Conservation (phyloP, 805 yeast genomes). For the Ogataea wickerhamii region DNA sequence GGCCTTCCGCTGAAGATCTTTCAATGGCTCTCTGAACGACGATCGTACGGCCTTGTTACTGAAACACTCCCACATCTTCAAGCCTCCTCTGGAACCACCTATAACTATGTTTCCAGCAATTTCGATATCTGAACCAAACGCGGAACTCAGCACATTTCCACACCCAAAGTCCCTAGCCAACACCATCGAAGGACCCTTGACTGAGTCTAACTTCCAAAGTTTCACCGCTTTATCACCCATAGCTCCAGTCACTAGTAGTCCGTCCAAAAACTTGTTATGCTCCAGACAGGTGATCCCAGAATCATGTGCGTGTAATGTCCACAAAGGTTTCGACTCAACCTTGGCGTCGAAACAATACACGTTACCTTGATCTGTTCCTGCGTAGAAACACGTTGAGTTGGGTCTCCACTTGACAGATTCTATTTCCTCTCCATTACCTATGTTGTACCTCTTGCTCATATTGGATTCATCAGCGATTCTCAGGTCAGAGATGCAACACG, state of each 20-base stretch:
- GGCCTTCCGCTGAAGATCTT: conserved; percentile 51
- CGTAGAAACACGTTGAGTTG: conserved; percentile 53
- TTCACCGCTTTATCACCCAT: conserved; percentile 86
- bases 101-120: conserved; percentile 73
- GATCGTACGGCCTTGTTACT: conserved; percentile 75
- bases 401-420: conserved; percentile 77
- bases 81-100: conserved; percentile 82
- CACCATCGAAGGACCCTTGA: conserved; percentile 70
- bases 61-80: conserved; percentile 92
- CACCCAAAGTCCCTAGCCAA: conserved; percentile 88
- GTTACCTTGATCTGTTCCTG: conserved; percentile 90
- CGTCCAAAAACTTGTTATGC: conserved; percentile 62
- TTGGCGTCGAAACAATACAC: conserved; percentile 87
- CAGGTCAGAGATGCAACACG: conserved; percentile 78
- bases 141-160: conserved; percentile 81
- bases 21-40: conserved; percentile 59
- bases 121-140: conserved; percentile 85
- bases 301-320: conserved; percentile 98
- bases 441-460: conserved; percentile 62
- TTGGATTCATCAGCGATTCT: conserved; percentile 60
- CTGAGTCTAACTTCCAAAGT: conserved; percentile 68
- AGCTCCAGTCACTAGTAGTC: conserved; percentile 80
- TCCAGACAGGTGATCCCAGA: conserved; percentile 84
- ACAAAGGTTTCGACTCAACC: conserved; percentile 60
- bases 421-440: conserved; percentile 63